Base-by-base conservation (phyloP, 495 filamentous ascomycete species). In the Amphirosellinia nigrospora region DNA sequence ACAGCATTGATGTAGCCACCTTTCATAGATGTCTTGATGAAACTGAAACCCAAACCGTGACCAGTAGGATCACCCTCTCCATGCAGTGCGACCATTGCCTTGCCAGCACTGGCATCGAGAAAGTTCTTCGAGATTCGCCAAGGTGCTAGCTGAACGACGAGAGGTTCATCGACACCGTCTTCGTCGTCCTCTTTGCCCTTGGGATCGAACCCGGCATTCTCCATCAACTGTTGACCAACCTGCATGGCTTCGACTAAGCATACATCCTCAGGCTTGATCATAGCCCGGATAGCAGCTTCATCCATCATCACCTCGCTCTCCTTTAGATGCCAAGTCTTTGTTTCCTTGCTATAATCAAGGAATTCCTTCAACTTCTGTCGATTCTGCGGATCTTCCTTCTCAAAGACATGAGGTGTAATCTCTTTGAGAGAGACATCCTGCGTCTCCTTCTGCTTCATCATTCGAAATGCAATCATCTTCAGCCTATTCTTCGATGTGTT, bases 21-120 rank as follows among this genome's bases (percentile, higher is more conserved):
- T 79, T 99, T 99, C 96, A 99, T 99, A 15, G 93, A 96, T 0
- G 93, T 97, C 74, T 94, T 92, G 72, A 99, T 91, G 78, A 98
- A 97, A 77, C 91, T 97, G 82, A 98, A 95, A 3, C 93, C 96
- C 66, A 97, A 90, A 3, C 96, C 96, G 72, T 93, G 92, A 13
- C 94, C 93, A 9, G 94, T 96, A n/a, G 96, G 96, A 76, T 99
- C 96, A 38, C 96, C 96, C 71, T 94, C 91, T 21, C 96, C 96
- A 73, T 98, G 93, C 11, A 99, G 88, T 68, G 92, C 89, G 55
- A 99, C 87, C 96, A 99, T 99, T 10, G 96, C 96, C 78, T 99
- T 99, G 36, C 94, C 93, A 73, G 94, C 89, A 32, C 94, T 94
- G 16, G 96, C 96, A 66, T 97, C 89, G 60, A 98, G 84, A 80